phyloP scores from a whole-genome alignment of 805 yeast genomes.

The Wickerhamiella spandovensis region DNA sequence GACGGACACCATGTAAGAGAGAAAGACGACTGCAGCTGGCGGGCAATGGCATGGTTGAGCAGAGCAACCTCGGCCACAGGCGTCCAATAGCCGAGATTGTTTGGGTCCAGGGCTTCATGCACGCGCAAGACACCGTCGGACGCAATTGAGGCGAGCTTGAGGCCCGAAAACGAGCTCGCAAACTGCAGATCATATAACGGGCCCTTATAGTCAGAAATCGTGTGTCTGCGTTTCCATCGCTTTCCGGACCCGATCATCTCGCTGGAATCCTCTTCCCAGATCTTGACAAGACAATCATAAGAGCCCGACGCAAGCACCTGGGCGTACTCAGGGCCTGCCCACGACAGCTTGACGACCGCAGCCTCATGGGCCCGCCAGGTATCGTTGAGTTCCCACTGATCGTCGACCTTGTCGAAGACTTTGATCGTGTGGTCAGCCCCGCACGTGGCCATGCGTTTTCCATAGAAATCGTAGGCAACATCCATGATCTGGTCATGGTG shows the following conservation, averaged over 20 bases:
- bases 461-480: constrained; percentile 79
- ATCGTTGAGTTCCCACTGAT: constrained; percentile 75
- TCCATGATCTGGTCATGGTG: constrained; percentile 91
- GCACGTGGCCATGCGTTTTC: constrained; percentile 83
- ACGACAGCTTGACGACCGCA: constrained; percentile 62
- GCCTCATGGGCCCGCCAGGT: constrained; percentile 95
- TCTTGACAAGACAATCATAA: constrained; percentile 73
- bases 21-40: constrained; percentile 73
- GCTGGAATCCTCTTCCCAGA: constrained; percentile 84
- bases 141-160: constrained; percentile 76
- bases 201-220: constrained; percentile 75
- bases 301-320: constrained; percentile 78
- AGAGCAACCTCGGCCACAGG: constrained; percentile 51
- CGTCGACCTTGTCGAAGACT: constrained; percentile 56
- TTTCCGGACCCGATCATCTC: constrained; percentile 66
- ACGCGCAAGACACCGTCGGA: constrained; percentile 76
- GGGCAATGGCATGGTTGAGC: constrained; percentile 57
- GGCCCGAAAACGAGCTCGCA: constrained; percentile 73
- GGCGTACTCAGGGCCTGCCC: constrained; percentile 95
- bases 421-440: constrained; percentile 90
- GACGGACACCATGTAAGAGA: constrained; percentile 86
- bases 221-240: constrained; percentile 66
- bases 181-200: constrained; percentile 83
- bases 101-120: constrained; percentile 80
- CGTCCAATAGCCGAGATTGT: constrained; percentile 76